Evolutionary conservation across 148 eudicot genomes (phyloP), one percentile per base, ranked within the genome.

Genomic region (Spergularia marina): DNA sequence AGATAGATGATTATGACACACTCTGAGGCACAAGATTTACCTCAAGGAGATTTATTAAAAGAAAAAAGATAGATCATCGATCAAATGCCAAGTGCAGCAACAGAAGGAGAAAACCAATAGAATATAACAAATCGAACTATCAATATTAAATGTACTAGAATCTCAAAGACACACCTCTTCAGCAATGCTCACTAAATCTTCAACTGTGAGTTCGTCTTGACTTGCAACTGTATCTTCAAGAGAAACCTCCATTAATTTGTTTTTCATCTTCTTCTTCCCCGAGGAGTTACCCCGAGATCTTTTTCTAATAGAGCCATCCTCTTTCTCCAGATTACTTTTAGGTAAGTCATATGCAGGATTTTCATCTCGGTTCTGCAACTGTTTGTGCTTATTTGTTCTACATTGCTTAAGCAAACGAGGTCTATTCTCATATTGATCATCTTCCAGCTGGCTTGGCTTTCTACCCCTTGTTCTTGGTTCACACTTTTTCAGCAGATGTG

Each of bases 131-230:
- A 44, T 25, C 25, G 60, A 53, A 13, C 57, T 20, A 14, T n/a
- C 63, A 47, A 57, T 36, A 63, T 49, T 5, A 36, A 25, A 58
- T 6, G 59, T 59, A 12, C 20, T 6, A 20, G 68, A 64, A 60
- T 52, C 57, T 59, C 75, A 74, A 76, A 64, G 51, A 21, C 44
- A 39, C 61, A 90, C 97, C 97, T 92, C 94, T 77, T 90, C 74
- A 4, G 97, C 97, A 75, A 92, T 86, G 87, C 86, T 87, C 69
- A 90, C 72, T 39, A 92, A 82, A 83, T 90, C 97, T 71, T 90
- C 92, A 79, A 90, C 71, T 0, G 91, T 88, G 70, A 92, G 79
- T 73, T 88, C 94, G 68, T 86, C 92, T 82, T 89, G 91, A 78
- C 72, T 81, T 2, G 70, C 49, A 71, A 73, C 78, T 74, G 53